phyloP scores from a whole-genome alignment of 148 eudicot species.

The Oxyria digyna region DNA sequence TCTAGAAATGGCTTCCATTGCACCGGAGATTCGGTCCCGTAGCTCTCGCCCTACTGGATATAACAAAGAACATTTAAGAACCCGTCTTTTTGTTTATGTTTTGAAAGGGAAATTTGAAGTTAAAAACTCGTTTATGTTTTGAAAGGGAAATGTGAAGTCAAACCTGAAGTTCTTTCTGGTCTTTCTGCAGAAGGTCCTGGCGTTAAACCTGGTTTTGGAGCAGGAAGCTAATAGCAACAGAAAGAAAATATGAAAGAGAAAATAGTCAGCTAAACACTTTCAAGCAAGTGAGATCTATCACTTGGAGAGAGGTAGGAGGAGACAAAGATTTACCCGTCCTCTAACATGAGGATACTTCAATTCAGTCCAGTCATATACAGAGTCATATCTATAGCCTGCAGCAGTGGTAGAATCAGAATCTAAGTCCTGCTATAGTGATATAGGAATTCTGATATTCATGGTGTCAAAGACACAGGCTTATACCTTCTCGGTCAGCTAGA shows the following conservation, averaged over 20 bases:
- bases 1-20: slow-evolving; percentile 72
- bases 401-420: neutral
- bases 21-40: slow-evolving; percentile 67
- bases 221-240: slow-evolving; percentile 32
- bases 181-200: slow-evolving; percentile 76
- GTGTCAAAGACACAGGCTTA: neutral
- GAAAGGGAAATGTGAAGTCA: neutral
- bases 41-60: slow-evolving; percentile 56
- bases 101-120: neutral
- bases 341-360: slow-evolving; percentile 86
- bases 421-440: neutral
- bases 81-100: neutral
- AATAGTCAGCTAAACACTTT: slow-evolving; percentile 16
- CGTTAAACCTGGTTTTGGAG: slow-evolving; percentile 47
- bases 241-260: slow-evolving; percentile 2
- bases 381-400: slow-evolving; percentile 79
- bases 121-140: neutral
- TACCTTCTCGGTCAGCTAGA: slow-evolving; percentile 92
- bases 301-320: neutral
- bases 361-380: slow-evolving; percentile 95
- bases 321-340: slow-evolving; percentile 32
- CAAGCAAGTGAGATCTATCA: neutral
- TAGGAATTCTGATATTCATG: neutral
- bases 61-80: slow-evolving; percentile 11
- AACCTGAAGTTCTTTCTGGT: slow-evolving; percentile 81